Base-by-base conservation (phyloP, 2,329 filamentous ascomycete genomes). In the Alternaria triticina region DNA sequence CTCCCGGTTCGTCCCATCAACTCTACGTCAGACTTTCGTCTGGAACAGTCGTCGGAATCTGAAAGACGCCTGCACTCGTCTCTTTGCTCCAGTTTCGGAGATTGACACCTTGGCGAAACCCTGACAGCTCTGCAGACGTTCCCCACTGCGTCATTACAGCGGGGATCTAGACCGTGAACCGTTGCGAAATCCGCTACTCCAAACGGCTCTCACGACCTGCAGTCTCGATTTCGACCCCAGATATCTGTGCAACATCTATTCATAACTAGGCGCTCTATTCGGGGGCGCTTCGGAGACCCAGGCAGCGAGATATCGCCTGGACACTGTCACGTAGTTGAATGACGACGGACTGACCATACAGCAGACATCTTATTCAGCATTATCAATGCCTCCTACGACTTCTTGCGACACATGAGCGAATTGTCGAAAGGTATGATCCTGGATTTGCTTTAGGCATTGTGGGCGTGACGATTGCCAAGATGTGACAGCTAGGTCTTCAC, bases 391-490 rank as follows among this genome's bases (percentile, higher is more conserved):
- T 40, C 36, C n/a, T 40, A 40, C 46, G 23, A 7, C 46, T 17
- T 50, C 46, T 50, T 40, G n/a, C 36, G 36, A 40, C n/a, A 17
- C 17, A n/a, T 13, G 4, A 23, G 49, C 33, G 20, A 22, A 33
- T 8, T 33, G 33, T 43, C 54, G 44, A 56, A 56, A 40, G 25
- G 25, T 28, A 46, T 17, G n/a, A 51, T 56, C 54, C 17, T 20
- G 40, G 27, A 9, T 33, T 12, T 6, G 40, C 23, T 56, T 25
- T 44, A 43, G 28, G 72, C 68, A 66, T 70, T 70, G 64, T 57
- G 49, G 57, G 51, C n/a, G 59, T 56, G 52, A 51, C 49, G 52
- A 45, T 60, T 60, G 74, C 73, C 71, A 76, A 74, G 72, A 22
- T 56, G 59, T 58, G 60, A 59, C 30, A 67, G 62, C 54, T 46